Conservation (phyloP, 2,329 filamentous ascomycete species). For the Talaromyces atroroseus region DNA sequence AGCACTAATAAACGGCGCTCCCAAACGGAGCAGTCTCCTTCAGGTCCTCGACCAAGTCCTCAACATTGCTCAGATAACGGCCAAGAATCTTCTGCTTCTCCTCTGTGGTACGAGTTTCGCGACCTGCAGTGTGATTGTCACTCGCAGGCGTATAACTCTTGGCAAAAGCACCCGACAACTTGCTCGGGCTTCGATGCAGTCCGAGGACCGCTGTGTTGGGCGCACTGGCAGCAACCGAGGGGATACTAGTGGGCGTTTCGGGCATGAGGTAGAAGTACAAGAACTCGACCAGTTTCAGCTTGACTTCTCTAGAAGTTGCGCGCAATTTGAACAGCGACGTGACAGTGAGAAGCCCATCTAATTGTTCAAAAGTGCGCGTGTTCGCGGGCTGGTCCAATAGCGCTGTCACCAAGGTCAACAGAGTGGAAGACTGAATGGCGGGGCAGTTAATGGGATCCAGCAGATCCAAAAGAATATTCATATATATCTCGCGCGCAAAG, state of each 20-base stretch:
- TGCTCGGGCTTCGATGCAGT: conserved; percentile 63
- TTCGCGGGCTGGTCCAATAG: conserved; percentile 82
- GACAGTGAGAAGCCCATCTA: conserved; percentile 86
- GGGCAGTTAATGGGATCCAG: conserved; percentile 89
- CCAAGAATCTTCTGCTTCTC: conserved; percentile 78
- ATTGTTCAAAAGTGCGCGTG: conserved; percentile 83
- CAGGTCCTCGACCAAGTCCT: conserved; percentile 78
- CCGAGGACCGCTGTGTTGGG: conserved; percentile 41
- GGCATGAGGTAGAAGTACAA: conserved; percentile 99
- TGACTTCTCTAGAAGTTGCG: conserved; percentile 79
- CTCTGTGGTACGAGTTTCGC: conserved; percentile 60
- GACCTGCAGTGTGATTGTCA: conserved; percentile 17
- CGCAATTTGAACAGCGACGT: conserved; percentile 90
- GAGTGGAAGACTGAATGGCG: conserved; percentile 81
- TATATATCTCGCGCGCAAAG: conserved; percentile 84
- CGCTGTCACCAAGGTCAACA: conserved; percentile 83
- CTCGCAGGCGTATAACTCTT: conserved; percentile 30
- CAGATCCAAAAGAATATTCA: conserved; percentile 94
- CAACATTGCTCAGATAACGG: conserved; percentile 72
- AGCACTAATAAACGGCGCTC: conserved; percentile 36
- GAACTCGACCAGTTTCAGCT: conserved; percentile 94
- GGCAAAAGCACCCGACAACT: conserved; percentile 56
- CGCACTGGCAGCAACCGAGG: conserved; percentile 24
- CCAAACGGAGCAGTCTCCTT: conserved; percentile 73
- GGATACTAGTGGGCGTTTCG: conserved; percentile 53